Evolutionary conservation across 1,284 basidiomycete species (phyloP), one percentile per base, ranked within the genome.

Genomic region (Inonotus hispidus): DNA sequence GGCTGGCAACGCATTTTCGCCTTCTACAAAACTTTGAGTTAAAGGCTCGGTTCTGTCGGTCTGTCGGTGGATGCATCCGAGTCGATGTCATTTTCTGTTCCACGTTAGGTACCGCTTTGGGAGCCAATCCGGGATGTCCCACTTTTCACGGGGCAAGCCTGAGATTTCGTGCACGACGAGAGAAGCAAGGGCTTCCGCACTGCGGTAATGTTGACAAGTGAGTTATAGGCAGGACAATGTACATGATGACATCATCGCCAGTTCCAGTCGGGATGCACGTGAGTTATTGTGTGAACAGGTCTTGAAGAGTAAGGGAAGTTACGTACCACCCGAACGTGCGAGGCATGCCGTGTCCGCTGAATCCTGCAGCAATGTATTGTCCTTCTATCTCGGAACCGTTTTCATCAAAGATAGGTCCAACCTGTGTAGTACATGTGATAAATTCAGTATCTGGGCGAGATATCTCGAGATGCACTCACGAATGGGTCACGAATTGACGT

Each of bases 331-430:
- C 82, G 68, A 80, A 90, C 0, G 88, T 84, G 1, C 89, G 80
- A 3, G 89, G 84, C 89, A 93, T 93, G 0, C 91, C 91, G 66
- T 92, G 90, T 0, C 90, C 90, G 0, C 81, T 78, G 68, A 85
- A 92, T 7, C 91, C 91, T 0, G 86, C 90, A 1, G 85, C 76
- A 19, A 93, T 82, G 66, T 82, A 93, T 65, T 93, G 89, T 0
- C 87, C 85, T 60, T 63, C 21, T 10, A 65, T 38, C 0, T 67
- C 66, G 5, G 64, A 56, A 0, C 66, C 65, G 13, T 69, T 62
- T 2, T 71, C 62, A 35, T 73, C 75, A 13, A 80, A 65, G 0
- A 90, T 79, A 0, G 82, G 84, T 5, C 90, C 89, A 41, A 91
- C 86, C 88, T 90, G 65, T 11, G 50, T 41, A 16, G 38, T 35